Evolutionary conservation across 441 rosid species (phyloP).

Genomic region (Populus tomentosa): DNA sequence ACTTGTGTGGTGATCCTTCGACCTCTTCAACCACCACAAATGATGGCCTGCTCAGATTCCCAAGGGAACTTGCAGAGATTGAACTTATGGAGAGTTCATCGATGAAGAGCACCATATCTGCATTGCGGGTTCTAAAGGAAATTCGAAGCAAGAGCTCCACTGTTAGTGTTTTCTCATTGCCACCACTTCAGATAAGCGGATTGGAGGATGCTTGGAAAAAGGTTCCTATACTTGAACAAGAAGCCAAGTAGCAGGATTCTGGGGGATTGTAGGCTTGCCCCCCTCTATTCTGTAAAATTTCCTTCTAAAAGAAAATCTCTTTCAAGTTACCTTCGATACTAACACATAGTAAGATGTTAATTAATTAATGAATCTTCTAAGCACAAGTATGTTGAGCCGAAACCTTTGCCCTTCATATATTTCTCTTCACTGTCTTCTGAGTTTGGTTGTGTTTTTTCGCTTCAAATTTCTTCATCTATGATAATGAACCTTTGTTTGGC

Average conservation of each 20-base stretch:
- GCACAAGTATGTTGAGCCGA: background rate
- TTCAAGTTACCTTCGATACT: background rate
- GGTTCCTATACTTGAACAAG: slow-evolving; percentile 31
- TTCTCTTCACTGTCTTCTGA: background rate
- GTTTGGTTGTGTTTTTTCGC: background rate
- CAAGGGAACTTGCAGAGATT: slow-evolving; percentile 48
- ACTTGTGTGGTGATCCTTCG: slow-evolving; percentile 5
- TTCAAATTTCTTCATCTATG: too few relatives aligned
- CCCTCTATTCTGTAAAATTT: background rate
- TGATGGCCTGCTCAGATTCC: slow-evolving; percentile 14
- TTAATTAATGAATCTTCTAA: background rate
- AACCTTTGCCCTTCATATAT: background rate
- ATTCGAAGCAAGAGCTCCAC: slow-evolving; percentile 82
- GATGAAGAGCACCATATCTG: slow-evolving; percentile 72
- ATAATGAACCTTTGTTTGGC: too few relatives aligned
- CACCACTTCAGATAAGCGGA: slow-evolving; percentile 57
- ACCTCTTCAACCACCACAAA: slow-evolving; percentile 2
- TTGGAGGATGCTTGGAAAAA: slow-evolving; percentile 28
- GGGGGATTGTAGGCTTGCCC: background rate
- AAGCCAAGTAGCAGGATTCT: slow-evolving; percentile 14
- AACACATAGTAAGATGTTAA: background rate
- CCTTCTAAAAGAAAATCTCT: background rate
- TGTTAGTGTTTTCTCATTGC: slow-evolving; percentile 66
- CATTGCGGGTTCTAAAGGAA: slow-evolving; percentile 63
- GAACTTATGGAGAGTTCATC: slow-evolving; percentile 58